Percentiles rank a stretch among this genome's conserved stretches.
These are phyloP conservation scores for Hypoxylon fragiforme DNA, from an alignment of 495 filamentous ascomycete species.

Conservation along the genomic window DNA sequence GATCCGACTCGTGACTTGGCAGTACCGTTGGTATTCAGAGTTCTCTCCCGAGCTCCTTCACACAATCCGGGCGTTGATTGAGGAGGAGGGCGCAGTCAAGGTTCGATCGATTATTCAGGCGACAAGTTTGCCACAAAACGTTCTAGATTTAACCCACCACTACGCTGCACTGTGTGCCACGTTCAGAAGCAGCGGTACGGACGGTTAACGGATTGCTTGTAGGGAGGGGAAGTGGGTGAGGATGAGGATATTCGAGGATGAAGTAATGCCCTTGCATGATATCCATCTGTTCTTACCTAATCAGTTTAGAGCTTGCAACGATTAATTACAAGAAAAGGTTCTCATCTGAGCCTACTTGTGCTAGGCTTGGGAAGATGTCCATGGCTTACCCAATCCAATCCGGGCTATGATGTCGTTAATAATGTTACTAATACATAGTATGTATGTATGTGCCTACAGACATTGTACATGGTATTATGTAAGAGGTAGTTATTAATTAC, in stretches of 20 bases:
- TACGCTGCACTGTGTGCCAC: conserved; percentile 93
- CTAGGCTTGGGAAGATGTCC: too few species aligned
- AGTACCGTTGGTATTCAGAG: conserved; percentile 99
- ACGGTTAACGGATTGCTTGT: conserved; percentile 59
- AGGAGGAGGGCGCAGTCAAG: conserved; percentile 97
- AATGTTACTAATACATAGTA: too few species aligned
- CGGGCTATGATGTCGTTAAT: too few species aligned
- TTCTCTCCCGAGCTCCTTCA: conserved; percentile 89
- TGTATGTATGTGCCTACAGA: too few species aligned
- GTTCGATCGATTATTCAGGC: conserved; percentile 96
- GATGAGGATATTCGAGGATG: conserved; percentile 5
- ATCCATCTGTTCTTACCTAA: conserved; percentile 21
- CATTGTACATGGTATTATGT: too few species aligned
- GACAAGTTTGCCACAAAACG: conserved; percentile 87
- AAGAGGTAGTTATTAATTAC: too few species aligned
- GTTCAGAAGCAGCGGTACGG: conserved; percentile 92
- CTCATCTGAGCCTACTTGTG: too few species aligned
- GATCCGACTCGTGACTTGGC: conserved; percentile 91
- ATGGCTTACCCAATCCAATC: too few species aligned
- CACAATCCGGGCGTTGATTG: conserved; percentile 87
- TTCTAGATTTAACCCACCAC: conserved; percentile 92
- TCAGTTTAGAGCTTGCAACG: conserved; percentile 1
- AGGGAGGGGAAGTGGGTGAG: background rate
- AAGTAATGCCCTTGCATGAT: conserved; percentile 24
- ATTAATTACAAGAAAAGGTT: conserved; percentile 4